Conservation (phyloP, 1,284 basidiomycete genomes). For the Papiliotrema flavescens region DNA sequence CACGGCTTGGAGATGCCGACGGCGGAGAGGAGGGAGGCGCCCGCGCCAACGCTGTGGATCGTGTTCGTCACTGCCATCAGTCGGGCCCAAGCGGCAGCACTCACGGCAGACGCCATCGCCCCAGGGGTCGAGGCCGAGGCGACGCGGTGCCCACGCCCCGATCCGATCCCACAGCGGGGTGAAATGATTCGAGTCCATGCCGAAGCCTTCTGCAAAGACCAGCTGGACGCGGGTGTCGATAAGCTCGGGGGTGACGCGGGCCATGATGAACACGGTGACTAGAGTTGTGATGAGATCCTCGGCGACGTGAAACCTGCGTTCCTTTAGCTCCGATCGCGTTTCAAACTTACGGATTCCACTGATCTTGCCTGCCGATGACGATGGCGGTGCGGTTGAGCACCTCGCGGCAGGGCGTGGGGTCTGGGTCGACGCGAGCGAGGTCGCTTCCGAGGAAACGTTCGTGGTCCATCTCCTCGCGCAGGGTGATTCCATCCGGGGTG, state of each 20-base stretch:
- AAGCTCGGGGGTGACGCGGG: constrained; percentile 19
- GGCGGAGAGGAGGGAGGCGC: constrained; percentile 40
- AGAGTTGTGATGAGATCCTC: constrained; percentile 46
- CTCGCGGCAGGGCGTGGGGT: constrained; percentile 16
- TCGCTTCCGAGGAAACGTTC: constrained; percentile 35
- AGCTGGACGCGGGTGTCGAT: constrained; percentile 33
- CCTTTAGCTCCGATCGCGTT: neutral
- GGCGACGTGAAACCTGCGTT: constrained; percentile 41
- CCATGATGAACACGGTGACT: constrained; percentile 33
- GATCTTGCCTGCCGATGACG: constrained; percentile 39
- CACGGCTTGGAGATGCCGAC: constrained; percentile 26
- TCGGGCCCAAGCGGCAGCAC: constrained; percentile 7
- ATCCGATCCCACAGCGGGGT: constrained; percentile 42
- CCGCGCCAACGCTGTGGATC: constrained; percentile 41
- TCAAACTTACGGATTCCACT: constrained; percentile 44
- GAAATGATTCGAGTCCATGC: constrained; percentile 39
- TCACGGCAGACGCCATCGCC: constrained; percentile 31
- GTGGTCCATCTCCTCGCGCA: constrained; percentile 29
- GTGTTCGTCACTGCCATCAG: constrained; percentile 32
- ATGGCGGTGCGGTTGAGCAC: constrained; percentile 31
- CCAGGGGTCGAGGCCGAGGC: constrained; percentile 41
- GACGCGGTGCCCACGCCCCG: constrained; percentile 40
- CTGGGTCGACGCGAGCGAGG: constrained; percentile 2
- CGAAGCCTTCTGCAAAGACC: constrained; percentile 38
- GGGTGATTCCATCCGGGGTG: constrained; percentile 19